Conservation (phyloP, 352 stramenopile genomes). For the Lagenidium sp. region DNA sequence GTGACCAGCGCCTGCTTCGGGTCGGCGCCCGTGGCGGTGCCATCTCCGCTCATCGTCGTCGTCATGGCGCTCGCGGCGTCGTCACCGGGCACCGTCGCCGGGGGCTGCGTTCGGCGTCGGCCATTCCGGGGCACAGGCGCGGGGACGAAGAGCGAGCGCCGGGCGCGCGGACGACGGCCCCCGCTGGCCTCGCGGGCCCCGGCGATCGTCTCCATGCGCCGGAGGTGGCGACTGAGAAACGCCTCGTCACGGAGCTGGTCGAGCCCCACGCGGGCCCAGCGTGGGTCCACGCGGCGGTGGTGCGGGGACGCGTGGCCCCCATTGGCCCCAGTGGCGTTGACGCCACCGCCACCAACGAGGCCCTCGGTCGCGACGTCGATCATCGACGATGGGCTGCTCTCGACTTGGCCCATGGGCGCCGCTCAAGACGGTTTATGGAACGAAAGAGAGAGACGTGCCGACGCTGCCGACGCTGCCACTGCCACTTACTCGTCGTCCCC, state of each 20-base stretch:
- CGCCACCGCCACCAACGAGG: too few relatives aligned
- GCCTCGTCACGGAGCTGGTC: conserved; percentile 55
- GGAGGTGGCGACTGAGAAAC: conserved; percentile 59
- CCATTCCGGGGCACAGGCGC: conserved; percentile 24
- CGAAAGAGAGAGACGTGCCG: too few relatives aligned
- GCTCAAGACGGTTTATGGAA: too few relatives aligned
- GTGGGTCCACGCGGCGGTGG: conserved; percentile 40
- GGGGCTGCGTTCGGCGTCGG: background rate
- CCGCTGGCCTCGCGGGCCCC: conserved; percentile 16
- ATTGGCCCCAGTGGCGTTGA: too few relatives aligned
- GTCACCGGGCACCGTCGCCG: conserved; percentile 8
- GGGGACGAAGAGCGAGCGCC: background rate
- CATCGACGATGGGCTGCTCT: too few relatives aligned
- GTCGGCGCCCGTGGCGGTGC: conserved; percentile 2
- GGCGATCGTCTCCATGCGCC: conserved; percentile 38
- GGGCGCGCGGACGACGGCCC: background rate
- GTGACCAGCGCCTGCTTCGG: background rate
- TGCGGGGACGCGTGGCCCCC: too few relatives aligned
- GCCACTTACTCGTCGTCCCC: too few relatives aligned
- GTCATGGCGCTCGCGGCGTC: conserved; percentile 5
- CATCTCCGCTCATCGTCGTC: background rate
- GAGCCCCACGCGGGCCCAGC: conserved; percentile 55
- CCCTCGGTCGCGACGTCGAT: too few relatives aligned
- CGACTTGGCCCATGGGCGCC: too few relatives aligned
- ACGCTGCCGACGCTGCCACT: too few relatives aligned